A percentile compares a stretch with the other conserved stretches of the same genome.
These are phyloP conservation scores for Alternaria alternata DNA, from an alignment of 2,329 filamentous ascomycete species.

Conservation along the genomic window DNA sequence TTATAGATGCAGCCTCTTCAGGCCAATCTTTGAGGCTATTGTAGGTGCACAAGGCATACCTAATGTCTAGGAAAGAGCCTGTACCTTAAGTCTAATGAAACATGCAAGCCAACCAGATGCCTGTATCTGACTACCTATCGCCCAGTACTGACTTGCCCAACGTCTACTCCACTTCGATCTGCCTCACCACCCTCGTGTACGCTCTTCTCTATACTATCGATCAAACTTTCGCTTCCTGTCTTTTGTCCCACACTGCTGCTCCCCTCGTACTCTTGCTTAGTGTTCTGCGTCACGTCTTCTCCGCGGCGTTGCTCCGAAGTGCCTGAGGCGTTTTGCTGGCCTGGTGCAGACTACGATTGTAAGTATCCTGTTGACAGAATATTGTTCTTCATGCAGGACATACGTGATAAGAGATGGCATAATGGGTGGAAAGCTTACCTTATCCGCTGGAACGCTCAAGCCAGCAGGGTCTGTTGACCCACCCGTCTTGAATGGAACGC, in stretches of 20 bases:
- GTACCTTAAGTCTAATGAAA: not conserved
- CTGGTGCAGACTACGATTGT: not conserved
- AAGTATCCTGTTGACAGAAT: not conserved
- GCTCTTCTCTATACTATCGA: slow-evolving; percentile 24
- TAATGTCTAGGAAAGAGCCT: not conserved
- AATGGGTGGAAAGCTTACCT: slow-evolving; percentile 5
- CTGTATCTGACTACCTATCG: not conserved
- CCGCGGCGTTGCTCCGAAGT: slow-evolving; percentile 19
- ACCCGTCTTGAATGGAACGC: slow-evolving; percentile 15
- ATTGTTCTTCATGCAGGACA: not conserved
- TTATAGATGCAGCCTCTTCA: slow-evolving; percentile 24
- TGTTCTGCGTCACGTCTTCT: slow-evolving; percentile 16
- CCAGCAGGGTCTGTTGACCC: slow-evolving; percentile 4
- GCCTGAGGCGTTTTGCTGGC: slow-evolving; percentile 17
- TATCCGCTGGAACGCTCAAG: slow-evolving; percentile 13
- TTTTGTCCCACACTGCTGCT: slow-evolving; percentile 13
- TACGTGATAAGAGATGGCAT: not conserved
- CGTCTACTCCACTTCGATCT: slow-evolving; percentile 12
- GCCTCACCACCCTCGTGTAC: slow-evolving; percentile 14
- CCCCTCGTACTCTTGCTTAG: slow-evolving; percentile 10
- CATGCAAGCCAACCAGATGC: not conserved
- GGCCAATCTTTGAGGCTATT: slow-evolving; percentile 24
- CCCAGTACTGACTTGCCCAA: slow-evolving; percentile 6
- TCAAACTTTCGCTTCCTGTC: slow-evolving; percentile 23
- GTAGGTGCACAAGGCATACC: slow-evolving; percentile 24